A percentile compares a stretch with the other conserved stretches of the same genome.
These are phyloP conservation scores for Sporobolomyces roseus DNA, from an alignment of 768 basidiomycete species.

Conservation along the genomic window DNA sequence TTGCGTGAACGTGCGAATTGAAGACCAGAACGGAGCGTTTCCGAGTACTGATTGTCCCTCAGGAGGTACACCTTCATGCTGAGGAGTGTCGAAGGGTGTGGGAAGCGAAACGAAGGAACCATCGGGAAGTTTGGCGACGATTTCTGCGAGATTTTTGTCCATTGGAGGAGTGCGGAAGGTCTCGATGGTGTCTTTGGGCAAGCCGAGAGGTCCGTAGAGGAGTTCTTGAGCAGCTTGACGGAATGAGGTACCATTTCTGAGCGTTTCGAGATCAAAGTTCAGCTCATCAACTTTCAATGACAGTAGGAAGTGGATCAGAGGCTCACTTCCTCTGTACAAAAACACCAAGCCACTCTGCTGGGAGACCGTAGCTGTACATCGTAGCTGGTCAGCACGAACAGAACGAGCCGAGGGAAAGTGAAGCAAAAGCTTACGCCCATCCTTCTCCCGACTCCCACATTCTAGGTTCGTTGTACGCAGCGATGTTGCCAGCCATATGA, in stretches of 20 bases:
- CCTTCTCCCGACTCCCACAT: background rate
- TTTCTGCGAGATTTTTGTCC: background rate
- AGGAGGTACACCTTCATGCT: background rate
- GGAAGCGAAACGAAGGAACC: background rate
- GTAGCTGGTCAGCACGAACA: background rate
- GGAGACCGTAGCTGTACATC: background rate
- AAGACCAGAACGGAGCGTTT: background rate
- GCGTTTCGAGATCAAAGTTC: too few relatives aligned
- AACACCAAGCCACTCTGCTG: constrained; percentile 13
- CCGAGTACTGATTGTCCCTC: background rate
- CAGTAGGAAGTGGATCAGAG: too few relatives aligned
- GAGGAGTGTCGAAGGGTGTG: constrained; percentile 1
- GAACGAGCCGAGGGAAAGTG: background rate
- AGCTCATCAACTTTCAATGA: too few relatives aligned
- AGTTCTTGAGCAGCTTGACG: constrained; percentile 2
- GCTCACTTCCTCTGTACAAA: too few relatives aligned
- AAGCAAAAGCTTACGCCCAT: background rate
- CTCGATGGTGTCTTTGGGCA: constrained; percentile 22
- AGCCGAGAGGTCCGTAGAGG: constrained; percentile 18
- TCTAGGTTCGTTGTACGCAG: constrained; percentile 4
- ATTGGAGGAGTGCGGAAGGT: constrained; percentile 11
- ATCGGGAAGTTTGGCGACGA: background rate
- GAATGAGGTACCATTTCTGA: background rate
- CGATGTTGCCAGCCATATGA: background rate
- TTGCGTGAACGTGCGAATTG: background rate